Evolutionary conservation across 2,329 filamentous ascomycete genomes (phyloP), one percentile per base, ranked within the genome.

Genomic region (Tolypocladium capitatum): DNA sequence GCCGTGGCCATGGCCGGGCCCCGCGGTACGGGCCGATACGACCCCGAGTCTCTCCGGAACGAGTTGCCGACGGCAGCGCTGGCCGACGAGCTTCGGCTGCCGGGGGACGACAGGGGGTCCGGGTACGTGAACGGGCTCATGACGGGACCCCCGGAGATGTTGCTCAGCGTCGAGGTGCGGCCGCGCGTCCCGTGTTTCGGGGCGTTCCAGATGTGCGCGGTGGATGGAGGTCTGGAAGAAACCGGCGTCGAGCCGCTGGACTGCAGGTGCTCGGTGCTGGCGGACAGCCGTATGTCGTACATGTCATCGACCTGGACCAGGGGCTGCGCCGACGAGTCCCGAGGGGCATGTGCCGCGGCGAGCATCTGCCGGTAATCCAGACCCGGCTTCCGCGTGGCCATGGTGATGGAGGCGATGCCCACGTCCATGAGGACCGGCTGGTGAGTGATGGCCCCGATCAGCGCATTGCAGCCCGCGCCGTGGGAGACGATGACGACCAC

Each of bases 401-500:
- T 85, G 1, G 91, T 96, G 44, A 98, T 73, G 4, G 90, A 95
- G 1, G 91, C 86, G 67, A 94, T 86, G 28, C 83, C 84, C 16
- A 97, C 84, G 60, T 97, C 90, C 58, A 94, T 80, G 14, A 98
- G 74, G 0, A 94, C 89, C 0, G 92, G 91, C 58, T 95, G 86
- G 51, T 91, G 86, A 0, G 90, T 94, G 53, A 98, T 78, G 27
- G 89, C 89, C 13, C 91, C 89, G 52, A 98, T 90, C 41, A 98
- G 68, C 2, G 92, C 92, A 67, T 98, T 98, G 67, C 91, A 95
- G 35, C 92, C 92, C 14, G 92, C 92, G 24, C 91, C 91, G 60
- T 98, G 92, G 0, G 92, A 95, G 21, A 98, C 85, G 8, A 98
- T 68, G 36, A 98, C 74, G 16, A 98, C 71, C 1, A 97, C 82